Conservation (phyloP, 2,329 filamentous ascomycete genomes). For the Beauveria asiatica region DNA sequence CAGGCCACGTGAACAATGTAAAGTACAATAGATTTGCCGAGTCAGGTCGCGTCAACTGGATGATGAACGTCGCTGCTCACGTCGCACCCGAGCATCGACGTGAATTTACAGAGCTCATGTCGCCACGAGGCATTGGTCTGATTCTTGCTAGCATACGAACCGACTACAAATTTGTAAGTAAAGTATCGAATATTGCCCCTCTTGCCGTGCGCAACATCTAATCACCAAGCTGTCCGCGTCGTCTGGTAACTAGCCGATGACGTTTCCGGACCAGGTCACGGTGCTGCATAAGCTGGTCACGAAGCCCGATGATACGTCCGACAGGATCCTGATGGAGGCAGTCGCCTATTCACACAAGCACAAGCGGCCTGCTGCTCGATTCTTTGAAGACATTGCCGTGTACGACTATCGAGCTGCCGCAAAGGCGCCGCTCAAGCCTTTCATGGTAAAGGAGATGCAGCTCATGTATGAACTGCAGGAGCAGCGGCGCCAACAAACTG, state of each 20-base stretch:
- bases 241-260: constrained; percentile 55
- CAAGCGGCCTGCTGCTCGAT: constrained; percentile 63
- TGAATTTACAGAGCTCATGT: constrained; percentile 63
- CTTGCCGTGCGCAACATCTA: neutral
- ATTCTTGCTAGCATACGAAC: constrained; percentile 74
- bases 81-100: constrained; percentile 51
- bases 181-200: no score
- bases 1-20: constrained; percentile 74
- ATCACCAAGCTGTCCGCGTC: neutral
- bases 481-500: constrained; percentile 13
- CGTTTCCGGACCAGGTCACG: constrained; percentile 71
- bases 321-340: constrained; percentile 50
- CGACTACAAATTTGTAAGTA: constrained; percentile 77
- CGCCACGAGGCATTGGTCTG: constrained; percentile 57
- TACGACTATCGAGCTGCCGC: constrained; percentile 49
- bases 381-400: constrained; percentile 68
- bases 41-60: constrained; percentile 71
- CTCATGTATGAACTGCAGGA: constrained; percentile 28
- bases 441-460: constrained; percentile 31
- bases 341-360: constrained; percentile 68
- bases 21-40: constrained; percentile 79
- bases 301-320: constrained; percentile 33
- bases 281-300: constrained; percentile 70
- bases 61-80: constrained; percentile 56
- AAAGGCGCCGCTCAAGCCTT: constrained; percentile 31